Conservation (phyloP, 2,329 filamentous ascomycete genomes). For the Colletotrichum endophyticum region DNA sequence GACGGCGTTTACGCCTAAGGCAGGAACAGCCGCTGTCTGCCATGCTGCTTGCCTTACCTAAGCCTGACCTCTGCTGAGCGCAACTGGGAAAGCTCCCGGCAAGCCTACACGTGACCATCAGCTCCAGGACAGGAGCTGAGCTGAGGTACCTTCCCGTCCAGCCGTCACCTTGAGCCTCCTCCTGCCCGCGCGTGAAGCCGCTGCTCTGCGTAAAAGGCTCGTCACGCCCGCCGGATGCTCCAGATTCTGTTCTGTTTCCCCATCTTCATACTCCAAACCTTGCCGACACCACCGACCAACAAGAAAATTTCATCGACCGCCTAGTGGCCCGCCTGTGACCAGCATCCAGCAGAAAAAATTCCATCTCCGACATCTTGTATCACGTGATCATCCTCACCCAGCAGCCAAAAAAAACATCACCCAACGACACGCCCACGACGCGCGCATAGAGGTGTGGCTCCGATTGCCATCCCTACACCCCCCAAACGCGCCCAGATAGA, state of each 20-base stretch:
- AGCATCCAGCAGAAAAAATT: not conserved
- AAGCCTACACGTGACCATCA: not conserved
- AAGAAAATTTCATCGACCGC: constrained; percentile 15
- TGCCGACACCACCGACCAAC: constrained; percentile 1
- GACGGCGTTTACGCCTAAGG: not conserved
- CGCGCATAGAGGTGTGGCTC: constrained; percentile 15
- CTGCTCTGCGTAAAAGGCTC: not conserved
- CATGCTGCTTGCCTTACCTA: not conserved
- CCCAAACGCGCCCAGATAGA: constrained; percentile 18
- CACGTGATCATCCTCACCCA: constrained; percentile 4
- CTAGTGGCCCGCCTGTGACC: not conserved
- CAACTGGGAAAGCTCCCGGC: not conserved
- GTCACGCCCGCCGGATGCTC: constrained; percentile 7
- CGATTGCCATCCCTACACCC: constrained; percentile 5
- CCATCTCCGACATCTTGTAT: not conserved
- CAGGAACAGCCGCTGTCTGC: not conserved
- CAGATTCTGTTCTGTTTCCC: constrained; percentile 12
- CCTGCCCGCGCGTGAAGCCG: not conserved
- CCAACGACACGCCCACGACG: constrained; percentile 1
- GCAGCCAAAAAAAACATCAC: constrained; percentile 11
- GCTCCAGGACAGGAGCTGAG: not conserved
- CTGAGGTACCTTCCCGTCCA: not conserved
- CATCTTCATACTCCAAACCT: constrained; percentile 11
- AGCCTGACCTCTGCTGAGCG: not conserved
- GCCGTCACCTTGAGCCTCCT: not conserved